Evolutionary conservation across 176 grass and related monocot genomes (phyloP).

Genomic region (Oryza meyeriana): DNA sequence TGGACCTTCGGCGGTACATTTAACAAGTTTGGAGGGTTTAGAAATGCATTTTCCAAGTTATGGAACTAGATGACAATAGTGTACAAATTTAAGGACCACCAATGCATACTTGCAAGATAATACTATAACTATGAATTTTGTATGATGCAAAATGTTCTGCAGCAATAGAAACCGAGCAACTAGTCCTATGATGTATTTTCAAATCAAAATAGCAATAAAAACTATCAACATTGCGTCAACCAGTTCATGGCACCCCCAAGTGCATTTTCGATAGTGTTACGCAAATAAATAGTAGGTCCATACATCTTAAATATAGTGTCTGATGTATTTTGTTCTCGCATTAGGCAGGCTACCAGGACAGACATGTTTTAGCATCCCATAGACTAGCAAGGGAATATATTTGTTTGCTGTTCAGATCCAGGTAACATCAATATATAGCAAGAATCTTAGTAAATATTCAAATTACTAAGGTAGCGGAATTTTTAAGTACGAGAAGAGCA

Average conservation of each 20-base stretch:
- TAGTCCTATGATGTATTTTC: not conserved
- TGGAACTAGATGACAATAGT: too few species aligned
- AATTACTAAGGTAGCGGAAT: not conserved
- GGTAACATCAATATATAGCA: not conserved
- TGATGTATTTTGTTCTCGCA: not conserved
- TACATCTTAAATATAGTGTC: not conserved
- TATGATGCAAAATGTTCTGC: not conserved
- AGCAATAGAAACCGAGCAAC: not conserved
- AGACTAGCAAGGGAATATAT: not conserved
- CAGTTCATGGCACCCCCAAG: not conserved
- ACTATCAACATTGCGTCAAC: not conserved
- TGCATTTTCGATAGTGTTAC: not conserved
- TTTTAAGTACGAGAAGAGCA: not conserved
- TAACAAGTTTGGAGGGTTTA: too few species aligned
- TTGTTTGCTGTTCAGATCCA: not conserved
- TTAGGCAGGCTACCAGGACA: not conserved
- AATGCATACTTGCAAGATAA: not conserved
- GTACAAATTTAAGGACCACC: too few species aligned
- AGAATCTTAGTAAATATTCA: not conserved
- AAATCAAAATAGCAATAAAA: not conserved
- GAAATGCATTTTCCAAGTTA: too few species aligned
- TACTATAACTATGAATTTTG: not conserved
- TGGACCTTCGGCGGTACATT: too few species aligned
- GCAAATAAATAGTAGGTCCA: not conserved
- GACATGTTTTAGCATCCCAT: not conserved